These are phyloP conservation scores for Mortierella sp. DNA, from an alignment of 371 early-diverging fungal genomes.

Conservation along the genomic window DNA sequence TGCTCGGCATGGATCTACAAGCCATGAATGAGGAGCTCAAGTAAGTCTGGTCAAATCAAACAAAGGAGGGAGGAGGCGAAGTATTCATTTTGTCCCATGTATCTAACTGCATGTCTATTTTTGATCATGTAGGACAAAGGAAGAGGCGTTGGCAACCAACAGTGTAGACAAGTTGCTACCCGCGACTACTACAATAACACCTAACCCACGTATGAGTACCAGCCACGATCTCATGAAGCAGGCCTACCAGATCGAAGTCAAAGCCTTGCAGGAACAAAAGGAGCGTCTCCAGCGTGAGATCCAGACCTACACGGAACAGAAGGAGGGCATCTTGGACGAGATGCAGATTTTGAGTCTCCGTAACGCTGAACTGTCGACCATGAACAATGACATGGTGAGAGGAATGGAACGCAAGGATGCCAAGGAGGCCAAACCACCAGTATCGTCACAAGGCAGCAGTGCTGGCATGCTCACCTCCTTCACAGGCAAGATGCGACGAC, in stretches of 20 bases:
- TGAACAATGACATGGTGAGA: conserved; percentile 66
- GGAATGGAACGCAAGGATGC: conserved; percentile 45
- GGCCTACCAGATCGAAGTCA: conserved; percentile 42
- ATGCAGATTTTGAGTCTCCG: conserved; percentile 65
- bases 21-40: conserved; percentile 41
- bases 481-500: conserved; percentile 27
- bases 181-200: conserved; percentile 2
- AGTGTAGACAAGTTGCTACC: conserved; percentile 11
- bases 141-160: conserved; percentile 17
- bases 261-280: conserved; percentile 49
- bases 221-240: conserved; percentile 53
- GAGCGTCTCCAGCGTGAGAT: conserved; percentile 44
- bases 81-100: no score
- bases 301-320: conserved; percentile 29
- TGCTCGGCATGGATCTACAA: conserved; percentile 46
- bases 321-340: conserved; percentile 59
- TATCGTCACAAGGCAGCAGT: conserved; percentile 1
- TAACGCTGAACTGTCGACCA: conserved; percentile 62
- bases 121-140: conserved; percentile 18
- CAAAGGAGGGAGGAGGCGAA: no score
- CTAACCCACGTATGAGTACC: conserved; percentile 45
- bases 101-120: no score
- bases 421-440: conserved; percentile 11
- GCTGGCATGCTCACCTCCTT: conserved; percentile 15
- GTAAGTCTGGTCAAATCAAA: no score